Percentiles rank a stretch among this genome's conserved stretches.
These are phyloP conservation scores for Aspergillus vadensis DNA, from an alignment of 2,329 filamentous ascomycete species.

Conservation along the genomic window DNA sequence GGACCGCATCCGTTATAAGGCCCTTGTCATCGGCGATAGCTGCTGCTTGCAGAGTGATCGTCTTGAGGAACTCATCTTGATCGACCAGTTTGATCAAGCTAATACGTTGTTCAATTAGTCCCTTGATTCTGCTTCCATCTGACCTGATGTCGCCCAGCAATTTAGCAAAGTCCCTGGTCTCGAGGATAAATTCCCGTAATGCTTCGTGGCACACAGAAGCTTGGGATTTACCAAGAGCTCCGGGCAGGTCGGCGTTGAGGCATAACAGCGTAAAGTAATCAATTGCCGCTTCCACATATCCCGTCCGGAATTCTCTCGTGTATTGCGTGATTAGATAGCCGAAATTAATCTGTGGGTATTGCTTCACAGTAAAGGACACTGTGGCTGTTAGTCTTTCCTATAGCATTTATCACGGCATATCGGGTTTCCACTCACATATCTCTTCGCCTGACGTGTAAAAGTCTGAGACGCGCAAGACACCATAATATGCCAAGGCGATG, in stretches of 20 bases:
- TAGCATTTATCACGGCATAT: not conserved
- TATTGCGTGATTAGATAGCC: slow-evolving; percentile 92
- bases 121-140: slow-evolving; percentile 81
- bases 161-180: slow-evolving; percentile 93
- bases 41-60: slow-evolving; percentile 91
- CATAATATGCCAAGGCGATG: slow-evolving; percentile 85
- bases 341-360: slow-evolving; percentile 83
- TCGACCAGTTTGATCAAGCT: slow-evolving; percentile 76
- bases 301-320: slow-evolving; percentile 91
- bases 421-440: slow-evolving; percentile 49
- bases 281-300: slow-evolving; percentile 83
- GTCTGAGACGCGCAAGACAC: slow-evolving; percentile 82
- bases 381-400: slow-evolving; percentile 22
- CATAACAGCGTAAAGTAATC: slow-evolving; percentile 93
- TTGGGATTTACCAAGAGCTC: slow-evolving; percentile 74
- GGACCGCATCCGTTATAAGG: slow-evolving; percentile 86
- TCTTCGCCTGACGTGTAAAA: slow-evolving; percentile 74
- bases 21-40: slow-evolving; percentile 93
- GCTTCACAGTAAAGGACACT: slow-evolving; percentile 58
- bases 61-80: slow-evolving; percentile 81
- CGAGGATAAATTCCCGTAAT: slow-evolving; percentile 89
- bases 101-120: slow-evolving; percentile 83
- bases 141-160: slow-evolving; percentile 86
- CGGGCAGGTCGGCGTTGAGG: slow-evolving; percentile 80
- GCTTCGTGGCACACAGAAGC: slow-evolving; percentile 86